Base-by-base conservation (phyloP, 352 stramenopile species). In the Phytophthora ohioensis region DNA sequence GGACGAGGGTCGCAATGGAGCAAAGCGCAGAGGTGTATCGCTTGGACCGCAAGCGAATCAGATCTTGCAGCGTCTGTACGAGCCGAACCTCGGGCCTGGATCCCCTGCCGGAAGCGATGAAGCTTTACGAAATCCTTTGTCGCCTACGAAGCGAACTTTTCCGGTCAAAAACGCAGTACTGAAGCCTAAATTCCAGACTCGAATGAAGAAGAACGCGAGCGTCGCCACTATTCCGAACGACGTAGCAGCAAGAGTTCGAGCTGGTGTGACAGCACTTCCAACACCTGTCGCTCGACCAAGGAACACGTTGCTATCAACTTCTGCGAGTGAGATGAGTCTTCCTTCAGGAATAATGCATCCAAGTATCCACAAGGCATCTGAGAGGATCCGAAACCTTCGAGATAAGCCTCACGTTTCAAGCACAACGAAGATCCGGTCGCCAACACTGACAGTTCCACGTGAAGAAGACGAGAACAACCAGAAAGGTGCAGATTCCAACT, bases 51-150 rank as follows among this genome's bases (percentile, higher is more conserved):
- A 90, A 58, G 67, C 81, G 21, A 89, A 55, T 35, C 69, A 91
- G 39, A 92, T 92, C 59, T 68, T 90, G 36, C 84, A 92, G 67
- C 79, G 84, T 12, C 64, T 92, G 2, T 92, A 92, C 32, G 84
- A 91, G 46, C 84, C 84, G 4, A 81, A 89, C 32, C 69, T 91
- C 31, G 84, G 81, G 0, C 77, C 82, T 32, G 69, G 48, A 2
- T 67, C 71, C 12, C 32, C 52, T 10, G 38, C 21, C 8, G 41
- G 21, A 1, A 49, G 51, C 31, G 35, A 61, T 35, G 12, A 17
- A 39, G 17, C 21, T 12, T 31, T 34, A 5, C 65, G 11, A 36
- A 60, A 56, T 34, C 35, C 48, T 4, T 32, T 57, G 32, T 71
- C 56, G 2, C 55, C 51, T 43, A 30, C 27, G 2, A 73, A 55